Base-by-base conservation (phyloP, 2,329 filamentous ascomycete species). In the Remersonia thermophila region DNA sequence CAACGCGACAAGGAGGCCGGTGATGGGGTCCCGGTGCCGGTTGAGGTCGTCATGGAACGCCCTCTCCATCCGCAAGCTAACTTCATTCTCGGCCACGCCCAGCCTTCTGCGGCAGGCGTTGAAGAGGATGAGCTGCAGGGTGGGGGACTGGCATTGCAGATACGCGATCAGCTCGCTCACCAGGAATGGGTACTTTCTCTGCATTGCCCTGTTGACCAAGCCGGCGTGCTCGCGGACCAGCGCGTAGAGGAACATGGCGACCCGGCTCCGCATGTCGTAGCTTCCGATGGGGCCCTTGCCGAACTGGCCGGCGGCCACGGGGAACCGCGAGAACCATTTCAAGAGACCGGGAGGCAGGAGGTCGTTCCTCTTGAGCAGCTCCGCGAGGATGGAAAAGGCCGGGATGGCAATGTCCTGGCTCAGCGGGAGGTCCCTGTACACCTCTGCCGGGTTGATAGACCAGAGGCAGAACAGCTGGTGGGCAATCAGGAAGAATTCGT, bases 391-490 rank as follows among this genome's bases (percentile, higher is more conserved):
- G 3, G 23, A 27, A 23, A 67, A 60, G 3, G 51, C 58, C 2
- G 34, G 35, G 30, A 62, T 55, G n/a, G 59, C 43, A 4, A 40
- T 33, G 2, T 41, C 36, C 26, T 40, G 32, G 30, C 47, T 10
- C 31, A 61, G 51, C 1, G 56, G 54, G 10, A 65, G 49, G 3
- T 63, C 41, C 10, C 34, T 47, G 12, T 64, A 55, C 4, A 69
- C 49, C 3, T 50, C 41, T 1, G 45, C 35, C 1, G 53, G 57
- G 13, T 60, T 51, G 3, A 57, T 38, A 3, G 64, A 66, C 66
- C 69, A 73, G 14, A 69, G 49, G 49, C 76, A 81, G 52, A 73
- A 77, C 2, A 80, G 40, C 49, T 83, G 78, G 50, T 83, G 79
- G 10, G 82, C 51, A 5, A 67, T 61, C 33, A 85, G 47, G 50